Conservation (phyloP, 257 asterid species). For the Thymus mandschuricus region DNA sequence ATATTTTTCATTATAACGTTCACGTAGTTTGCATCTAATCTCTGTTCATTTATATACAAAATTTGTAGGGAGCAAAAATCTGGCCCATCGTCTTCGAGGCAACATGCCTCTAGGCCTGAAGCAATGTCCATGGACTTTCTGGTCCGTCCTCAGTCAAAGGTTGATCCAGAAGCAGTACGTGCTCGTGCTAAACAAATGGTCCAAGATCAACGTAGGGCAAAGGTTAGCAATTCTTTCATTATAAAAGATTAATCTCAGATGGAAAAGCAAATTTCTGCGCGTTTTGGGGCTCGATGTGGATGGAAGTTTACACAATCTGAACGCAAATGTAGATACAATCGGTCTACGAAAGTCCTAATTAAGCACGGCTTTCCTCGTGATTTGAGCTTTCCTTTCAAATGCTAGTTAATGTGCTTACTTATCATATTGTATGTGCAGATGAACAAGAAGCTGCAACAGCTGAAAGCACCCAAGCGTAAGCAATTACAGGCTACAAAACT, state of each 20-base stretch:
- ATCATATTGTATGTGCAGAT: constrained; percentile 49
- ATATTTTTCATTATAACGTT: not conserved
- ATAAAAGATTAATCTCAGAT: not conserved
- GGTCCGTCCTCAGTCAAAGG: constrained; percentile 92
- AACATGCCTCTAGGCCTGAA: constrained; percentile 62
- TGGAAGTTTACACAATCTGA: not conserved
- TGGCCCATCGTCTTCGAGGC: constrained; percentile 72
- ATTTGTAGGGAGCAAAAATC: constrained; percentile 68
- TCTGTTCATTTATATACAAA: constrained; percentile 26
- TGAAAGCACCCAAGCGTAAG: constrained; percentile 84
- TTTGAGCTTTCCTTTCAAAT: not conserved
- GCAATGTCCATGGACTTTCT: constrained; percentile 92
- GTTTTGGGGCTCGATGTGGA: constrained; percentile 1
- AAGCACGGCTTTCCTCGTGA: not conserved
- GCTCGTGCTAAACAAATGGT: constrained; percentile 74
- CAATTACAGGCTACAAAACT: constrained; percentile 91
- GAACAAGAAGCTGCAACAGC: constrained; percentile 92
- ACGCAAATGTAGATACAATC: too few species aligned
- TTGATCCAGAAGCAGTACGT: constrained; percentile 86
- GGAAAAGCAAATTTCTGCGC: not conserved
- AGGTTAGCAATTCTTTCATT: constrained; percentile 54
- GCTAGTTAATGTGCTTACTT: not conserved
- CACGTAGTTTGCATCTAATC: constrained; percentile 1
- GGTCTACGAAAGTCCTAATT: too few species aligned
- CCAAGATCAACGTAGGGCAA: constrained; percentile 73